Conservation (phyloP, 768 basidiomycete species). For the Clitopilus passeckerianus region DNA sequence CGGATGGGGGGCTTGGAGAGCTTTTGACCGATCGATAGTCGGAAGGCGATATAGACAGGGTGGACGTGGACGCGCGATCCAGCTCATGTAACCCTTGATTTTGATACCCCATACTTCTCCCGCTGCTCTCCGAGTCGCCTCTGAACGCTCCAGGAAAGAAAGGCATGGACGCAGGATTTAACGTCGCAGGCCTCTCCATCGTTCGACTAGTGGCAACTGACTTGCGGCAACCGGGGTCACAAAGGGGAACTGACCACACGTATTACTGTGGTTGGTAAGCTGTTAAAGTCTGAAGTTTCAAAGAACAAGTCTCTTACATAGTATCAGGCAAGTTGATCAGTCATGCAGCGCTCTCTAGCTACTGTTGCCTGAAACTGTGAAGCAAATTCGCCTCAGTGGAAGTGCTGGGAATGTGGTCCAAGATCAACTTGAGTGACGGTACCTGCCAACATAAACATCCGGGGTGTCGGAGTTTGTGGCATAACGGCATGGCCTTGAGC, state of each 20-base stretch:
- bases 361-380: background rate
- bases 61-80: constrained; percentile 48
- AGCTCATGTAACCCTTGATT: constrained; percentile 42
- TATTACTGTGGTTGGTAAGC: constrained; percentile 24
- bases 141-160: constrained; percentile 74
- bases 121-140: constrained; percentile 49
- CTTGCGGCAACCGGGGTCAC: constrained; percentile 31
- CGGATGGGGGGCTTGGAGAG: constrained; percentile 58
- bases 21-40: constrained; percentile 66
- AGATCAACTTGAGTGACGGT: background rate
- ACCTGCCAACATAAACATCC: background rate
- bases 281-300: constrained; percentile 15
- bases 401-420: background rate
- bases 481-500: background rate
- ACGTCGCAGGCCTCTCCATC: constrained; percentile 73
- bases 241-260: constrained; percentile 20
- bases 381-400: background rate
- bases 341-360: background rate
- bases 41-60: constrained; percentile 54
- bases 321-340: background rate
- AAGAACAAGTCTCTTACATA: background rate
- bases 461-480: background rate
- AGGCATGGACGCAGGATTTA: constrained; percentile 80
- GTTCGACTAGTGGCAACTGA: constrained; percentile 29
- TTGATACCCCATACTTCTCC: constrained; percentile 38